Evolutionary conservation across 2,329 filamentous ascomycete species (phyloP).

Genomic region (Stemphylium vesicarium): DNA sequence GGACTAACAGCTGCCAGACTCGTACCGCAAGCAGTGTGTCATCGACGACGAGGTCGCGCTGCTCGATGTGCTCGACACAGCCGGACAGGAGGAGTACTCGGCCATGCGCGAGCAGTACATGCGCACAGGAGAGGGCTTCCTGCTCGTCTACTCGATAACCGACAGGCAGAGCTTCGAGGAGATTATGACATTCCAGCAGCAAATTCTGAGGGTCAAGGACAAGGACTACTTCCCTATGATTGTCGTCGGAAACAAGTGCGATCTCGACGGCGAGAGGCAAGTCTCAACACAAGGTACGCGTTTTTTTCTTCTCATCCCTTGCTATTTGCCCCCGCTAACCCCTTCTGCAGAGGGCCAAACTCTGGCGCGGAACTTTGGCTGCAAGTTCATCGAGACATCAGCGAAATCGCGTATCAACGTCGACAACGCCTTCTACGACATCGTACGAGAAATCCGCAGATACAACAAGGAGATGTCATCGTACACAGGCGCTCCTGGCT

Average conservation of each 20-base stretch:
- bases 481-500: slow-evolving; percentile 70
- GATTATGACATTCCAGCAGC: slow-evolving; percentile 98
- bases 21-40: slow-evolving; percentile 99
- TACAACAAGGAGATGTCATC: slow-evolving; percentile 99
- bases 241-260: slow-evolving; percentile 98
- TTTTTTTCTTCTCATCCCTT: slow-evolving; percentile 18
- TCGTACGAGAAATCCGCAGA: slow-evolving; percentile 95
- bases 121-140: slow-evolving; percentile 96
- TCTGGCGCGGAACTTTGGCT: slow-evolving; percentile 84
- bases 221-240: slow-evolving; percentile 99
- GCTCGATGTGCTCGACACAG: slow-evolving; percentile 96
- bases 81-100: slow-evolving; percentile 98
- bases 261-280: slow-evolving; percentile 90
- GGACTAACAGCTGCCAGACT: slow-evolving; percentile 67
- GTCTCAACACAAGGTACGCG: slow-evolving; percentile 86
- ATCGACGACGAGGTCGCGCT: slow-evolving; percentile 98
- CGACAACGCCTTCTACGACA: slow-evolving; percentile 97
- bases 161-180: slow-evolving; percentile 97
- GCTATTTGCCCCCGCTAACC: slow-evolving; percentile 25
- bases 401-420: slow-evolving; percentile 98
- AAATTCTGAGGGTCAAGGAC: slow-evolving; percentile 98
- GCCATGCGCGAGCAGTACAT: slow-evolving; percentile 99
- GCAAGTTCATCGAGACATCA: slow-evolving; percentile 99
- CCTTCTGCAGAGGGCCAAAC: slow-evolving; percentile 77
- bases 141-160: slow-evolving; percentile 97